Percentiles rank a stretch among this genome's conserved stretches.
These are phyloP conservation scores for Claviceps monticola DNA, from an alignment of 2,329 filamentous ascomycete species.

Conservation along the genomic window DNA sequence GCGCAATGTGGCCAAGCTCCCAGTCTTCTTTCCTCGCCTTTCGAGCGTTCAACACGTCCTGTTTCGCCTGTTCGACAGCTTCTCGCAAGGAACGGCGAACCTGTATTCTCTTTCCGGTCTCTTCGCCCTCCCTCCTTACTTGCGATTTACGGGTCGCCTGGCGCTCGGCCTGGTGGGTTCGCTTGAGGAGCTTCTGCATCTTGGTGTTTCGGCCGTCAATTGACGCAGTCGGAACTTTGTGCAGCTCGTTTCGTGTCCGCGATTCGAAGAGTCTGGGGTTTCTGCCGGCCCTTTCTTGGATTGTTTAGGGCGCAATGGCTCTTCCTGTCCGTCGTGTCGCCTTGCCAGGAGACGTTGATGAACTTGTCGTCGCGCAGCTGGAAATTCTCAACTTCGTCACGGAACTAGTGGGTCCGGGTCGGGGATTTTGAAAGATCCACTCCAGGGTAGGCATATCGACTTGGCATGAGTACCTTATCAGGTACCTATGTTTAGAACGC, in stretches of 20 bases:
- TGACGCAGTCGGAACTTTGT: background rate
- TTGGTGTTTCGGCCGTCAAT: constrained; percentile 1
- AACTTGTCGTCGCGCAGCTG: background rate
- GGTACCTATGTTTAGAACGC: no score
- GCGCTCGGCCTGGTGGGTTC: constrained; percentile 52
- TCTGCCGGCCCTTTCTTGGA: background rate
- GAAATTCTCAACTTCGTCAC: constrained; percentile 1
- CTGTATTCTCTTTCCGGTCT: constrained; percentile 15
- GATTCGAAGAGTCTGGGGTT: background rate
- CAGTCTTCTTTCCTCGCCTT: constrained; percentile 59
- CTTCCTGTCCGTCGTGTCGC: background rate
- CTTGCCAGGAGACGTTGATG: background rate
- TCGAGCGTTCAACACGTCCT: constrained; percentile 26
- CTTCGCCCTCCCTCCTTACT: constrained; percentile 21
- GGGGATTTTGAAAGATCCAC: background rate
- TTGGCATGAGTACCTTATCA: no score
- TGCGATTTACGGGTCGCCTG: constrained; percentile 39
- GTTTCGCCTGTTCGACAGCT: constrained; percentile 19
- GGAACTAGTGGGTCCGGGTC: constrained; percentile 4
- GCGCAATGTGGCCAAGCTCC: constrained; percentile 63
- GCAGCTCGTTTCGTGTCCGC: background rate
- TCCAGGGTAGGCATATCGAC: background rate
- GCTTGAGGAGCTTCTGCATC: constrained; percentile 61
- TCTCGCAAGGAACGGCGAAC: constrained; percentile 18
- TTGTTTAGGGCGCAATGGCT: background rate